Evolutionary conservation across 2,329 filamentous ascomycete genomes (phyloP).

Genomic region (Arthrobotrys musiformis): DNA sequence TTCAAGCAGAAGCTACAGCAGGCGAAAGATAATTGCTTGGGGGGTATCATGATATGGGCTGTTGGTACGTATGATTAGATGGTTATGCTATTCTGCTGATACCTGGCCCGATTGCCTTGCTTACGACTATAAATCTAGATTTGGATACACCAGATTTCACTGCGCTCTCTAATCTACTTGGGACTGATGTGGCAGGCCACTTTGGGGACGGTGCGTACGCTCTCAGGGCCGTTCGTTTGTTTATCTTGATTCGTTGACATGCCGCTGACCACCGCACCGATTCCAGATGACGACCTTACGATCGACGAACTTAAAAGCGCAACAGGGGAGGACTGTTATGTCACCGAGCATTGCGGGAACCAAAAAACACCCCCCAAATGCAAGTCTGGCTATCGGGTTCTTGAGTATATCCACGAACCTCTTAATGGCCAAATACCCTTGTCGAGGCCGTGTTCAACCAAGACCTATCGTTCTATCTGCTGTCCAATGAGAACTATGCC

Average conservation of each 20-base stretch:
- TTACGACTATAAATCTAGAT: neutral
- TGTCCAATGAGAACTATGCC: constrained; percentile 18
- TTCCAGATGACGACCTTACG: constrained; percentile 8
- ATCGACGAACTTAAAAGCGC: constrained; percentile 22
- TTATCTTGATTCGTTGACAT: neutral
- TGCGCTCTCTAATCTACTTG: constrained; percentile 13
- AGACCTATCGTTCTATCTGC: constrained; percentile 9
- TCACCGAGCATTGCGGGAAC: constrained; percentile 1
- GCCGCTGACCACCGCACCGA: neutral
- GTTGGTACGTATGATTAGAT: neutral
- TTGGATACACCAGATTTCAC: constrained; percentile 22
- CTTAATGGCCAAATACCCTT: constrained; percentile 14
- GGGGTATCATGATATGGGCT: constrained; percentile 26
- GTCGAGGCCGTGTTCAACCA: neutral
- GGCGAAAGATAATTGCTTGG: constrained; percentile 10
- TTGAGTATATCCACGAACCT: constrained; percentile 17
- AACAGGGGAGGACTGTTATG: constrained; percentile 9
- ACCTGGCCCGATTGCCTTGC: too few species aligned
- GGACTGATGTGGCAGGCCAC: constrained; percentile 9
- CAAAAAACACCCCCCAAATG: neutral
- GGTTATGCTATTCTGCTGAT: too few species aligned
- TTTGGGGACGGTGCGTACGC: neutral
- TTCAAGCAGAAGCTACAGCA: constrained; percentile 22
- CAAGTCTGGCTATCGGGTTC: constrained; percentile 1
- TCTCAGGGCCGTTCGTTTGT: neutral